Evolutionary conservation across 805 yeast genomes (phyloP), one percentile per base, ranked within the genome.

Genomic region (Candida maesae): DNA sequence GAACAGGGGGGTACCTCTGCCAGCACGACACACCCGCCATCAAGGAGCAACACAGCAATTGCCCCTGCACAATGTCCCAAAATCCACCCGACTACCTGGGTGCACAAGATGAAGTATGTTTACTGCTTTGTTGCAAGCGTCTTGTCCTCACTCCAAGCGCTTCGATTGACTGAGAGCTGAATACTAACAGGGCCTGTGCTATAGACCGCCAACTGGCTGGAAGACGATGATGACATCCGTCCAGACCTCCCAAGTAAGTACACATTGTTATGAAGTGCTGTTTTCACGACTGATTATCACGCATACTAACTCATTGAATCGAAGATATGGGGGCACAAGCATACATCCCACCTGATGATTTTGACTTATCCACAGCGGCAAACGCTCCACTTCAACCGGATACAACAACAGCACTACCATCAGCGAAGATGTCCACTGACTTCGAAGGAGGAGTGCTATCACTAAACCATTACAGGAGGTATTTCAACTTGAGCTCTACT

Each of bases 401-500:
- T 20, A 34, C 19, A 9, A 26, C 39, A 9, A 36, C 10, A 25
- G 14, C 28, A 21, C 20, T 12, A 14, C 23, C 12, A n/a, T n/a
- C 26, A 2, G 42, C 51, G 25, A 41, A 44, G 40, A 35, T 40
- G 39, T 41, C 36, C 12, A 44, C 46, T 29, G 46, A 52, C 28
- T 57, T 53, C 32, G 62, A 60, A 49, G 78, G 68, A 45, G 77
- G 79, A 12, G 50, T 74, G 46, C 72, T 81, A 51, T 73, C 80
- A 16, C 60, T 81, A 29, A 72, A 71, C 41, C 79, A 78, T 58
- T 82, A 84, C 56, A 65, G 82, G 47, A 69, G 73, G 46, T 85
- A 67, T 58, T 87, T 84, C 61, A 84, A 86, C 56, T 67, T 87
- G 36, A 81, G 77, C 49, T 79, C 89, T 4, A 63, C 59, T 10